phyloP scores from a whole-genome alignment of 2,329 filamentous ascomycete genomes.

The Fonsecaea erecta region DNA sequence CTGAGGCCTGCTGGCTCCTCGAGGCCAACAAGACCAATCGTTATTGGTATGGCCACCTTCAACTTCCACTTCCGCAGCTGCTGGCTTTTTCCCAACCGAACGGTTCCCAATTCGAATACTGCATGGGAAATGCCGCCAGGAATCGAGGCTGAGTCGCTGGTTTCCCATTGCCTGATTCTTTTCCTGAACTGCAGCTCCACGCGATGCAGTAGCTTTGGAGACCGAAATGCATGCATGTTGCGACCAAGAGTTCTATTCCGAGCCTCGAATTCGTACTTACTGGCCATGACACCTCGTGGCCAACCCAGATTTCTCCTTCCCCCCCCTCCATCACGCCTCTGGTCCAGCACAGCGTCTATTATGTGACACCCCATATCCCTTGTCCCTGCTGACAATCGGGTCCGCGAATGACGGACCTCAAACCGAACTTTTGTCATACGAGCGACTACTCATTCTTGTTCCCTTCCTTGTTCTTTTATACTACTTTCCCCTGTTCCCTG shows the following conservation, averaged over 20 bases:
- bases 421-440: constrained; percentile 21
- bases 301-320: constrained; percentile 16
- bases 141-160: constrained; percentile 30
- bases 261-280: constrained; percentile 26
- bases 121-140: constrained; percentile 23
- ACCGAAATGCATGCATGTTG: constrained; percentile 21
- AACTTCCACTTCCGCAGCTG: constrained; percentile 21
- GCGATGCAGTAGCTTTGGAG: constrained; percentile 24
- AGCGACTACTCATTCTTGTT: constrained; percentile 3
- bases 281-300: constrained; percentile 24
- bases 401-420: constrained; percentile 21
- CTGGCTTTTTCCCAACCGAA: constrained; percentile 12
- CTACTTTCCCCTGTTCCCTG: constrained; percentile 3
- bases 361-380: constrained; percentile 22
- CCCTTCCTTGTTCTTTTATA: not conserved
- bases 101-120: constrained; percentile 8
- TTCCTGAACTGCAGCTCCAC: constrained; percentile 12
- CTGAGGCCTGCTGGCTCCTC: constrained; percentile 15
- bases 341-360: constrained; percentile 6
- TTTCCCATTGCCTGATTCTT: constrained; percentile 25
- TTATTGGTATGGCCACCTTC: constrained; percentile 7
- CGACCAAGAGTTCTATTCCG: constrained; percentile 24
- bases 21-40: constrained; percentile 8
- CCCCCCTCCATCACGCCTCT: constrained; percentile 8
- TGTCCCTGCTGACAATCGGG: constrained; percentile 24